Conservation (phyloP, 1,139 yeast genomes). For the Zygoascus meyerae region DNA sequence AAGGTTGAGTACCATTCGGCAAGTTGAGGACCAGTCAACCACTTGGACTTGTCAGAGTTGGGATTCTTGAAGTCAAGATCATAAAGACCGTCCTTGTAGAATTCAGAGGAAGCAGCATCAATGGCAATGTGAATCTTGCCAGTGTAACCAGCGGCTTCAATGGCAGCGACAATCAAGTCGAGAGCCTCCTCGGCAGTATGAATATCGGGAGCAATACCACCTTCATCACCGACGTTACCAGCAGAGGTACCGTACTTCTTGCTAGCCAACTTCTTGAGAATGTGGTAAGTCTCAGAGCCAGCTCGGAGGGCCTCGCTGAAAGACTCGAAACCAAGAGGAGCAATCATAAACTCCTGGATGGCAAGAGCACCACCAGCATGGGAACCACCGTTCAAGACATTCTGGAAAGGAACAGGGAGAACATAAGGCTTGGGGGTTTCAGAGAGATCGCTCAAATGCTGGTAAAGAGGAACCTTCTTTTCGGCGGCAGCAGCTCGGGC, state of each 20-base stretch:
- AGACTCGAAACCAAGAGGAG: conserved; percentile 79
- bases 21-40: conserved; percentile 82
- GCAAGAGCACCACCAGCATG: conserved; percentile 99
- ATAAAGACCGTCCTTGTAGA: conserved; percentile 92
- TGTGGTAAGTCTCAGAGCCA: conserved; percentile 96
- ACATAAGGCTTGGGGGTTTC: conserved; percentile 66
- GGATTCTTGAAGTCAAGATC: conserved; percentile 98
- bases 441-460: conserved; percentile 73
- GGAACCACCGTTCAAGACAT: conserved; percentile 97
- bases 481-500: conserved; percentile 95
- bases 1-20: conserved; percentile 75
- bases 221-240: conserved; percentile 99
- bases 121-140: conserved; percentile 87
- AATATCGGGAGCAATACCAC: conserved; percentile 98
- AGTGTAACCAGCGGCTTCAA: conserved; percentile 86
- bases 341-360: conserved; percentile 98
- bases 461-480: conserved; percentile 80
- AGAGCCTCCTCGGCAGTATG: conserved; percentile 92
- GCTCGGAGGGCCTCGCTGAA: conserved; percentile 93
- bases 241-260: conserved; percentile 93
- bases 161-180: conserved; percentile 82
- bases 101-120: conserved; percentile 95
- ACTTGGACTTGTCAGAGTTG: conserved; percentile 76
- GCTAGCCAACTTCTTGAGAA: conserved; percentile 84
- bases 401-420: conserved; percentile 94